Evolutionary conservation across 139 green algal genomes (phyloP), one percentile per base, ranked within the genome.

Genomic region (Ettlia oleoabundans): DNA sequence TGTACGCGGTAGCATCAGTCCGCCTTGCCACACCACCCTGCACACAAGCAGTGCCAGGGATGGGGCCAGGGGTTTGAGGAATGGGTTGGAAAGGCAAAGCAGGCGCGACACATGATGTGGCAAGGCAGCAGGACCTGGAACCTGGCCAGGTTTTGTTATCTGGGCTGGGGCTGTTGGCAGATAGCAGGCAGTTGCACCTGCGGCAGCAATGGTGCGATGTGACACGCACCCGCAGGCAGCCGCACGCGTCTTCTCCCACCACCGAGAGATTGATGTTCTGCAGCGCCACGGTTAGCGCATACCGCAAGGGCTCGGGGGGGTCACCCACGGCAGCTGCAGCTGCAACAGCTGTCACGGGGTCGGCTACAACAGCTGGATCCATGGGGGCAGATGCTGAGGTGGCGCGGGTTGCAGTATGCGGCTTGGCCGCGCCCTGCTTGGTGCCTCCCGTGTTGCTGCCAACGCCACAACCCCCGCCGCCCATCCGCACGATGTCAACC

Each of bases 181-280:
- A 10, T 58, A 15, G 47, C 47, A 58, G 47, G 47, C 47, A 58
- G 47, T 15, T 10, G 47, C 47, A 58, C 47, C 13, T 10, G 47
- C 47, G 47, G 47, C 47, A 15, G 47, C 47, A 15, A 58, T 15
- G 13, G 2, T 3, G 3, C 33, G 26, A 1, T 10, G 26, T 0
- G 13, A n/a, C 32, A 2, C 76, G n/a, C 65, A 83, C 78, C 78
- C 74, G 65, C 65, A 83, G 35, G 66, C 67, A 83, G 15, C 33
- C n/a, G 21, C 35, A 30, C 4, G 77, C 76, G 21, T 73, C 40
- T 47, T 88, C 84, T 0, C 65, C 68, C 0, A 35, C 8, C 41
- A 83, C 79, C 5, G 19, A 42, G 53, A 86, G 24, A 0, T 66
- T 32, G 22, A 88, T 76, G 55, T 86, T 86, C 53, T 88, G 84